Evolutionary conservation across 129 eudicot species (phyloP).

Genomic region (carrot (Daucus carota)): DNA sequence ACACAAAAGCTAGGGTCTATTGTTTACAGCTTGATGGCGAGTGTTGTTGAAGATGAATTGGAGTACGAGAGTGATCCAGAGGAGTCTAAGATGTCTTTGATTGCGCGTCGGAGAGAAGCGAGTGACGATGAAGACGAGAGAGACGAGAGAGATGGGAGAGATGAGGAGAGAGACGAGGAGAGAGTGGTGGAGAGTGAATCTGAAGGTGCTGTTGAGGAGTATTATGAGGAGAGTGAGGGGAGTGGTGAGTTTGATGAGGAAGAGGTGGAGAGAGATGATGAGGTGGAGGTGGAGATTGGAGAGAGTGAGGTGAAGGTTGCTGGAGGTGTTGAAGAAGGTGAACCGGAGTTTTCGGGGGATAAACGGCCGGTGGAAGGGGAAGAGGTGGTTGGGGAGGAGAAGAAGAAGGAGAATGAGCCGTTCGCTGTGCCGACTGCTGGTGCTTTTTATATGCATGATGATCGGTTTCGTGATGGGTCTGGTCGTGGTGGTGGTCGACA

Average conservation of each 20-base stretch:
- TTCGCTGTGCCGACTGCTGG: constrained; percentile 92
- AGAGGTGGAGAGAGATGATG: constrained; percentile 25
- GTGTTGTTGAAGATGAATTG: constrained; percentile 45
- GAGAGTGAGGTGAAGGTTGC: constrained; percentile 15
- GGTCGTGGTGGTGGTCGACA: constrained; percentile 38
- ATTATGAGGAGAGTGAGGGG: constrained; percentile 33
- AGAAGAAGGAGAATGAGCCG: constrained; percentile 80
- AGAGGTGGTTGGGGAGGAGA: constrained; percentile 25
- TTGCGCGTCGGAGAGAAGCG: constrained; percentile 72
- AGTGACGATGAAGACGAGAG: constrained; percentile 75
- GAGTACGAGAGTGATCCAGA: constrained; percentile 28
- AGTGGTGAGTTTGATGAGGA: constrained; percentile 10
- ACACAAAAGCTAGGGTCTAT: neutral
- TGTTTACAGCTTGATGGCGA: constrained; percentile 36
- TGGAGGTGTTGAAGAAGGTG: constrained; percentile 13
- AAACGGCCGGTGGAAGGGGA: constrained; percentile 17
- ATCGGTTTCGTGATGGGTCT: constrained; percentile 61
- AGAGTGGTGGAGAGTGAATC: constrained; percentile 50
- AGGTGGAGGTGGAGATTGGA: constrained; percentile 29
- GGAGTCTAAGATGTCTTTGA: constrained; percentile 57
- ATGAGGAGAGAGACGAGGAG: neutral
- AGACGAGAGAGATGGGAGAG: constrained; percentile 23
- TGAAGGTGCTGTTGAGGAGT: constrained; percentile 82
- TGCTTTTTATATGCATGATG: constrained; percentile 98
- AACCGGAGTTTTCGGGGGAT: constrained; percentile 2